Conservation (phyloP, 2,329 filamentous ascomycete genomes). For the Fusarium caatingaense region DNA sequence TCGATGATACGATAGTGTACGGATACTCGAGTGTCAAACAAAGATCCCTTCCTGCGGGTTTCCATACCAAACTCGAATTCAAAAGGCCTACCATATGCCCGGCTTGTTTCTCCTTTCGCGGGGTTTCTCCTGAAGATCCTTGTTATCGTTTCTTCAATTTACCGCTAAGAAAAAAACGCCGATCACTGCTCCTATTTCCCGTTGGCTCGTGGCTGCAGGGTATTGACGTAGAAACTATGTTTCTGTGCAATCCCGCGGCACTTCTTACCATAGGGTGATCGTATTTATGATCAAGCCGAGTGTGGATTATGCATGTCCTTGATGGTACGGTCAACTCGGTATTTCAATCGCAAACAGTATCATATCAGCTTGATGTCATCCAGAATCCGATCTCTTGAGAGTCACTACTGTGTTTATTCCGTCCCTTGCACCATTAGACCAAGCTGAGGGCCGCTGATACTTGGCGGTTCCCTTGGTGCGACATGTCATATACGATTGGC, state of each 20-base stretch:
- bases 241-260: slow-evolving; percentile 9
- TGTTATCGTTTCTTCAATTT: slow-evolving; percentile 8
- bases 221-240: slow-evolving; percentile 3
- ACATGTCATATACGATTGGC: slow-evolving; percentile 5
- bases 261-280: not conserved
- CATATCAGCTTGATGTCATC: not conserved
- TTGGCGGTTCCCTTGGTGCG: not conserved
- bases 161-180: slow-evolving; percentile 12
- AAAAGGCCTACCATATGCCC: slow-evolving; percentile 5
- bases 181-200: slow-evolving; percentile 20
- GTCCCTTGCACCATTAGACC: not conserved
- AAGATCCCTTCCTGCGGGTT: slow-evolving; percentile 14
- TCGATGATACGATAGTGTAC: not conserved
- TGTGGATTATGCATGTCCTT: not conserved
- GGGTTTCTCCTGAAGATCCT: slow-evolving; percentile 25
- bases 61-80: slow-evolving; percentile 8
- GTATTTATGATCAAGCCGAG: not conserved
- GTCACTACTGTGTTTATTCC: not conserved
- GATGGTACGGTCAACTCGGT: not conserved
- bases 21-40: not conserved
- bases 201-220: slow-evolving; percentile 12
- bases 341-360: not conserved
- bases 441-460: not conserved
- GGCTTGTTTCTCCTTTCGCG: slow-evolving; percentile 13
- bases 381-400: not conserved